These are phyloP conservation scores for Blastobotrys buckinghamii DNA, from an alignment of 1,139 yeast species.

Conservation along the genomic window DNA sequence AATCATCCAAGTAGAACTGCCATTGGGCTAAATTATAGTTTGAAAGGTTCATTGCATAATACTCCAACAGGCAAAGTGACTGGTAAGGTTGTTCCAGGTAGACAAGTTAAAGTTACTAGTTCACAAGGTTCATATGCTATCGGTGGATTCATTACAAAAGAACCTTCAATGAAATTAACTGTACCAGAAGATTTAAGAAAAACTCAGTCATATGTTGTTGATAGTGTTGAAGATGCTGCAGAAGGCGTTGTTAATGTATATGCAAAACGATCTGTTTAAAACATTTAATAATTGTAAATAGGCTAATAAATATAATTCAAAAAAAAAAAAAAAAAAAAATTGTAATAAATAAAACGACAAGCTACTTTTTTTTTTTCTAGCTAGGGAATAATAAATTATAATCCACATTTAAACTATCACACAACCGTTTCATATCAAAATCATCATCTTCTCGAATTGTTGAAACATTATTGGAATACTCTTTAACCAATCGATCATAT, in stretches of 20 bases:
- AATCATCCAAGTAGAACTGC: conserved; percentile 15
- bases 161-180: not conserved
- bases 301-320: not conserved
- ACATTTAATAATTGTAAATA: not conserved
- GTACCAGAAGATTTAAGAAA: not conserved
- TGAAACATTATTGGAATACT: conserved; percentile 14
- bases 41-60: conserved; percentile 65
- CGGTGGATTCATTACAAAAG: conserved; percentile 57
- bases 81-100: conserved; percentile 61
- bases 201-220: not conserved
- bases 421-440: conserved; percentile 41
- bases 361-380: not conserved
- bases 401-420: conserved; percentile 38
- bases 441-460: conserved; percentile 28
- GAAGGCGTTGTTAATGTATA: not conserved
- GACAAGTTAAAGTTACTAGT: conserved; percentile 42
- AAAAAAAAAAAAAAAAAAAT: not conserved
- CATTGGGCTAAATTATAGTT: conserved; percentile 42
- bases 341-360: not conserved
- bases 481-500: conserved; percentile 19
- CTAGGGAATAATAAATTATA: conserved; percentile 36
- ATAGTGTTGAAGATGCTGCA: not conserved
- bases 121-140: conserved; percentile 51
- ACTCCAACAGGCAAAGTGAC: conserved; percentile 69
- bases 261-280: not conserved